Evolutionary conservation across 2,329 filamentous ascomycete species (phyloP).

Genomic region (Tolypocladium capitatum): DNA sequence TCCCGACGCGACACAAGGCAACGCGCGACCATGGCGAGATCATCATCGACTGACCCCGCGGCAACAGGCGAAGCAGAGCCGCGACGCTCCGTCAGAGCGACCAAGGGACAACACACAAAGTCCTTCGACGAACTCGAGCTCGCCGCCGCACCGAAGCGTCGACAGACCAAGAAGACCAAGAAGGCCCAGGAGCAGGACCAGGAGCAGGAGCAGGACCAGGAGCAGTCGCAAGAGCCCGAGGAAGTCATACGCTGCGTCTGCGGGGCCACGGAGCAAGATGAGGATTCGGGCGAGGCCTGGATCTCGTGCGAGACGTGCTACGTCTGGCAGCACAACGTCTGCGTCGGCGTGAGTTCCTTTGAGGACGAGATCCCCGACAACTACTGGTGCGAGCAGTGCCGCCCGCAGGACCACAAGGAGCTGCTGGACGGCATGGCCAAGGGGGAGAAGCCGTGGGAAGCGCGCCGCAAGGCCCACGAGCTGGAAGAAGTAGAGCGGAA

Average conservation of each 20-base stretch:
- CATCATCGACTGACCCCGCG: slow-evolving; percentile 5
- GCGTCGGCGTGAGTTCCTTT: slow-evolving; percentile 72
- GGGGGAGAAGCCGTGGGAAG: slow-evolving; percentile 82
- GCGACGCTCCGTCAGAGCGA: slow-evolving; percentile 86
- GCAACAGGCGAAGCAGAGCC: slow-evolving; percentile 51
- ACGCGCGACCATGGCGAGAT: slow-evolving; percentile 2
- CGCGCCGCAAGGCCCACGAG: slow-evolving; percentile 47
- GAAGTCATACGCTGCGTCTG: slow-evolving; percentile 90
- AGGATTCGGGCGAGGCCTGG: slow-evolving; percentile 81
- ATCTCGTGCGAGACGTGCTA: slow-evolving; percentile 88
- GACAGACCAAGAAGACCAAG: slow-evolving; percentile 35
- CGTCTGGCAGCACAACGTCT: slow-evolving; percentile 96
- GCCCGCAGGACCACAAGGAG: slow-evolving; percentile 68
- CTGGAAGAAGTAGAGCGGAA: slow-evolving; percentile 47
- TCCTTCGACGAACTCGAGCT: slow-evolving; percentile 65
- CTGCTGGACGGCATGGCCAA: slow-evolving; percentile 64
- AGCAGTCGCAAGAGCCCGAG: slow-evolving; percentile 39
- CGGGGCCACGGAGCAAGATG: slow-evolving; percentile 72
- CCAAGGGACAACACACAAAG: slow-evolving; percentile 91
- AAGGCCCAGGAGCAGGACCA: slow-evolving; percentile 50
- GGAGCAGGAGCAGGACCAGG: slow-evolving; percentile 46
- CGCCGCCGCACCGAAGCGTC: slow-evolving; percentile 38
- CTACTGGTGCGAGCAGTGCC: slow-evolving; percentile 89
- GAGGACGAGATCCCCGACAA: slow-evolving; percentile 65
- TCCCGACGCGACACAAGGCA: background rate